Evolutionary conservation across 139 green algal genomes (phyloP).

Genomic region (Coccomyxa sp.): DNA sequence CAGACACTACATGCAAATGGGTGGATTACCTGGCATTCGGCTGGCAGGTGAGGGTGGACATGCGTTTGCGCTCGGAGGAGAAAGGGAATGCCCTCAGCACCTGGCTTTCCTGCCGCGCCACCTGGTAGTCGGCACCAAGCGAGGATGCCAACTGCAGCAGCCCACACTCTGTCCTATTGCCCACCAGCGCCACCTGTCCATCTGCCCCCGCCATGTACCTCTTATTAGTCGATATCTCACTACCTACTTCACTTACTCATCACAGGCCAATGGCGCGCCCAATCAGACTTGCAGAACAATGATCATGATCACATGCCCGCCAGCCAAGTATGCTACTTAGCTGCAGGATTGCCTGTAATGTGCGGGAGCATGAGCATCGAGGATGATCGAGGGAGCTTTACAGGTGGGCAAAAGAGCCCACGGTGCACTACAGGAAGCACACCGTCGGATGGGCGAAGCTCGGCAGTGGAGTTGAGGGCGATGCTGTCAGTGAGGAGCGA

Average conservation of each 20-base stretch:
- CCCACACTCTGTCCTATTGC: conserved; percentile 79
- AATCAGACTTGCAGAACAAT: too few relatives aligned
- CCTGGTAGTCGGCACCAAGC: conserved; percentile 25
- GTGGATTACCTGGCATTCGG: conserved; percentile 5
- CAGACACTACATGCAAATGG: too few relatives aligned
- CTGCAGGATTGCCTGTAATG: too few relatives aligned
- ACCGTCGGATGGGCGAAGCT: conserved; percentile 8
- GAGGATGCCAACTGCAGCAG: conserved; percentile 62
- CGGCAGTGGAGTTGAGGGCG: conserved; percentile 69
- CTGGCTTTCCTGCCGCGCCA: background rate
- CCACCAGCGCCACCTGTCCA: conserved; percentile 32
- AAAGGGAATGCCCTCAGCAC: conserved; percentile 21
- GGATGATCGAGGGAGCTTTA: too few relatives aligned
- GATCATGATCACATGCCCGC: too few relatives aligned
- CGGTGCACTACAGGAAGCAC: background rate
- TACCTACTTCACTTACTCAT: background rate
- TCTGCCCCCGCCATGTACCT: background rate
- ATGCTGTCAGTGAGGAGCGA: conserved; percentile 20
- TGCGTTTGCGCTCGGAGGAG: conserved; percentile 81
- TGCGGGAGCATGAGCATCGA: too few relatives aligned
- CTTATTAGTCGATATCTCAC: background rate
- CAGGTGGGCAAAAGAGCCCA: too few relatives aligned
- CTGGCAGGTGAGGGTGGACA: conserved; percentile 41
- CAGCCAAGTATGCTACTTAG: too few relatives aligned
- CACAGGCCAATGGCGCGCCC: too few relatives aligned